Evolutionary conservation across 2,329 filamentous ascomycete species (phyloP), one percentile per base, ranked within the genome.

Genomic region (Aureobasidium namibiae): DNA sequence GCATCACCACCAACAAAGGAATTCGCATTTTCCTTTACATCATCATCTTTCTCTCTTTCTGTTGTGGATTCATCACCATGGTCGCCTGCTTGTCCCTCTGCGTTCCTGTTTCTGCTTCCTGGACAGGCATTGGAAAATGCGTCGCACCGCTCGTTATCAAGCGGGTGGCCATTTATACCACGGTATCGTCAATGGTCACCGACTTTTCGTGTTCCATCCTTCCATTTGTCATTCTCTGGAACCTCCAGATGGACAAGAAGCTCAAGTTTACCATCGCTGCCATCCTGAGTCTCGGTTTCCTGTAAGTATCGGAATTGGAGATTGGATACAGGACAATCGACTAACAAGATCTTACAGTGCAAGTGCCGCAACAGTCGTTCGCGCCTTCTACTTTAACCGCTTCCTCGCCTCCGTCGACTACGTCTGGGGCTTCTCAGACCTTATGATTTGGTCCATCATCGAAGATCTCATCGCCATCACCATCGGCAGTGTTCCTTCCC

Each of bases 301-400:
- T 69, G 66, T 67, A 56, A 57, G 61, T 59, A 56, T 56, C n/a
- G 4, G 4, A 8, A 14, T 0, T 16, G 2, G 9, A 24, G 7
- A n/a, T 4, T 9, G 2, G 13, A 23, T 10, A 10, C 33, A 9
- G 1, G 1, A 26, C 14, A 2, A 21, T 23, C 23, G 21, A 54
- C 29, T 44, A 9, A 42, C 9, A 16, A 13, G 7, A 13, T 4
- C 45, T 3, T 4, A 42, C 7, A 36, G 42, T 50, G 83, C 81
- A 33, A 81, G 82, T 66, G 71, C 76, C 59, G 76, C 73, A 14
- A 76, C 75, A 0, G 66, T 73, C 1, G 72, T 77, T 4, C 73
- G 77, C 38, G 70, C 77, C 61, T 69, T 71, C 7, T 70, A 75
- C 67, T 64, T 66, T 61, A 60, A 72, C 62, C 61, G 71, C 64